These are phyloP conservation scores for Zoysia matrella DNA, from an alignment of 202 grass and related monocot genomes.

Conservation along the genomic window DNA sequence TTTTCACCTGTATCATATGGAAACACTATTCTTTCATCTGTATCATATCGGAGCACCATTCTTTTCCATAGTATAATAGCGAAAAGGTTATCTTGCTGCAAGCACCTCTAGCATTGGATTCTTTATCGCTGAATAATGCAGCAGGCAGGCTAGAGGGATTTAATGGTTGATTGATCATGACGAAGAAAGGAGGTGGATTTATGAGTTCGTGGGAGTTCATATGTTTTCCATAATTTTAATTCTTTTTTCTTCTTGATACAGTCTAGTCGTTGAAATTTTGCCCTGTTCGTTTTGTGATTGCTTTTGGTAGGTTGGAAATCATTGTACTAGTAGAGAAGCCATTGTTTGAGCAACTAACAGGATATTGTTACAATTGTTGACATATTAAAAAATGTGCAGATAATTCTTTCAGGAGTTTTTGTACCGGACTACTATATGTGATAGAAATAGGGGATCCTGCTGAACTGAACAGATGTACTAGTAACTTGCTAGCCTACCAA, in stretches of 20 bases:
- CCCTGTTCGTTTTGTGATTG: conserved; percentile 54
- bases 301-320: conserved; percentile 54
- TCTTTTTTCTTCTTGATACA: conserved; percentile 49
- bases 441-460: background rate
- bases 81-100: conserved; percentile 34
- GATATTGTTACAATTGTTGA: conserved; percentile 65
- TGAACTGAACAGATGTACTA: background rate
- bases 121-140: conserved; percentile 39
- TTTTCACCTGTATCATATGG: conserved; percentile 69
- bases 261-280: conserved; percentile 58
- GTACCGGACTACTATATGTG: background rate
- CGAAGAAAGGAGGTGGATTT: conserved; percentile 20
- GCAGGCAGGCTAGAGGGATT: conserved; percentile 32
- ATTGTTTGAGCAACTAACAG: conserved; percentile 65
- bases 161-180: conserved; percentile 25
- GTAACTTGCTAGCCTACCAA: background rate
- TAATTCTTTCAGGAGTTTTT: conserved; percentile 65
- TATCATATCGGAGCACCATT: conserved; percentile 63
- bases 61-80: conserved; percentile 50
- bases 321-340: conserved; percentile 52
- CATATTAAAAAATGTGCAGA: conserved; percentile 75
- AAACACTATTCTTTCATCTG: conserved; percentile 71
- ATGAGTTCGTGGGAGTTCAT: conserved; percentile 38
- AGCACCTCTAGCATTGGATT: conserved; percentile 41
- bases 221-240: conserved; percentile 44